Evolutionary conservation across 2,329 filamentous ascomycete species (phyloP).

Genomic region (Fusarium marasasianum): DNA sequence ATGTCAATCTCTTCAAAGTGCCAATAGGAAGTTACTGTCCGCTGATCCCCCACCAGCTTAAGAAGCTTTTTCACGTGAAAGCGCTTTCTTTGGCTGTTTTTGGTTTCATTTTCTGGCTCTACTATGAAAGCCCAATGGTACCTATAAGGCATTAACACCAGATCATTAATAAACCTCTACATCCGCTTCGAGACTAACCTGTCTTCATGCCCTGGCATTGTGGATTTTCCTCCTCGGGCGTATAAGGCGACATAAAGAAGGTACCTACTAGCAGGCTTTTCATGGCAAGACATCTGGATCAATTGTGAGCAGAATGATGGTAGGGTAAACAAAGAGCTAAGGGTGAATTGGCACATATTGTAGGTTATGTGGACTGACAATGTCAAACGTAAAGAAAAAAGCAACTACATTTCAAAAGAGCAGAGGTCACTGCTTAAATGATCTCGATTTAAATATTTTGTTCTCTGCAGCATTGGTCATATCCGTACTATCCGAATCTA

Average conservation of each 20-base stretch:
- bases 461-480: too few relatives aligned
- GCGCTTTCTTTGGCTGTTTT: background rate
- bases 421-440: background rate
- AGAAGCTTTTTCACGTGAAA: background rate
- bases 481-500: background rate
- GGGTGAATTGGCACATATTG: background rate
- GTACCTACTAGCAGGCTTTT: background rate
- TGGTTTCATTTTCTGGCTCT: background rate
- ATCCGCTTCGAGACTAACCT: background rate
- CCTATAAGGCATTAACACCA: background rate
- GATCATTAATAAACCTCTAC: background rate
- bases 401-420: background rate
- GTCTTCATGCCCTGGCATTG: background rate
- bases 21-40: background rate
- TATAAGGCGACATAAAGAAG: background rate
- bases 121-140: background rate
- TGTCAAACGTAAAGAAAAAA: background rate
- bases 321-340: accelerated
- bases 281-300: background rate
- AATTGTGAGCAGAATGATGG: background rate
- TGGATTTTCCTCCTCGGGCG: background rate
- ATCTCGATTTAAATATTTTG: background rate
- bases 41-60: background rate
- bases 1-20: background rate
- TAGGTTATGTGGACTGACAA: background rate